Base-by-base conservation (phyloP, 352 stramenopile genomes). In the Pythium pectinolyticum region DNA sequence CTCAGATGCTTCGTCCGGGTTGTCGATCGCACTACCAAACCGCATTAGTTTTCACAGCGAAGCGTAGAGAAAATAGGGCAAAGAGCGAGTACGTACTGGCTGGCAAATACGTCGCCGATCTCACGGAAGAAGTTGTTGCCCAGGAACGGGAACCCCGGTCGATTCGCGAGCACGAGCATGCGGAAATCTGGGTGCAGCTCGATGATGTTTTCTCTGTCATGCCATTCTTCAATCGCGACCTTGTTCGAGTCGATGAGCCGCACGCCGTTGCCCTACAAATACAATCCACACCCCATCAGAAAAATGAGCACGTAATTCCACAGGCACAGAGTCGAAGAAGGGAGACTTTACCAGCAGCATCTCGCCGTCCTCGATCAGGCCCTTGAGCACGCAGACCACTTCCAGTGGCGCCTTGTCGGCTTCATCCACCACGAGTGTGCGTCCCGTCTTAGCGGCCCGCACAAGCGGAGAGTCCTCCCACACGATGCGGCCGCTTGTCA, bases 111-210 rank as follows among this genome's bases (percentile, higher is more conserved):
- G 66, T 98, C 96, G 24, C 90, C 90, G 57, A 98, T 97, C 67
- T 97, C 89, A 7, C 82, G 70, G 69, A 97, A 97, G 31, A 99
- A 96, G 60, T 98, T 96, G 80, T 99, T 99, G n/a, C 96, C 96
- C 32, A 98, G 78, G 72, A 99, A 99, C 14, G 96, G 96, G 63
- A 90, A 98, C 0, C 94, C 94, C n/a, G 96, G 89, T 27, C 90
- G 88, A 67, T 99, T 99, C n/a, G 94, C 94, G 3, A 99, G 69
- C 15, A 97, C 90, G 82, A 93, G 97, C 66, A 99, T 86, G 22
- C 78, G 76, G 64, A 99, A 99, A 48, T 98, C 82, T 0, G 88
- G 82, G 71, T 98, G 94, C 6, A 98, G 84, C 15, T 71, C 61
- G 48, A 98, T 98, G 52, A 95, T 84, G 50, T 95, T 71, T n/a